A percentile compares a stretch with the other conserved stretches of the same genome.
These are phyloP conservation scores for Coprinopsis sp. DNA, from an alignment of 768 basidiomycete species.

Conservation along the genomic window DNA sequence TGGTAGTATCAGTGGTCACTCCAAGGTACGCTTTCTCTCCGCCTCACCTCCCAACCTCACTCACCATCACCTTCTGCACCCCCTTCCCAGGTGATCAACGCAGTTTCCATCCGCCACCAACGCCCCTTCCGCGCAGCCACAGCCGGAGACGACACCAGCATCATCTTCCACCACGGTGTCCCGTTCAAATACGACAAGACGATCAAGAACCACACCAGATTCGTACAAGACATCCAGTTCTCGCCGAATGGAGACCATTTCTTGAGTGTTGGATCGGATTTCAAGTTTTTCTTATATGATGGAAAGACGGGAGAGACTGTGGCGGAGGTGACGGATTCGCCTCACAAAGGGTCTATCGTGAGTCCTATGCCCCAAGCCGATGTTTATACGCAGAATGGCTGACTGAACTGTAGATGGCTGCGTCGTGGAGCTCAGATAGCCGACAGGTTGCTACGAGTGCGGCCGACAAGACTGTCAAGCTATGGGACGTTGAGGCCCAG, in stretches of 20 bases:
- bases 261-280: constrained; percentile 85
- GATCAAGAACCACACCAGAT: constrained; percentile 85
- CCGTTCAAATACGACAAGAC: constrained; percentile 93
- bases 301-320: constrained; percentile 82
- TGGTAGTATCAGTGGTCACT: constrained; percentile 87
- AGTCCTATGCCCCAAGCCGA: constrained; percentile 22
- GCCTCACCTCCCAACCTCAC: not conserved
- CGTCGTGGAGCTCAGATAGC: constrained; percentile 78
- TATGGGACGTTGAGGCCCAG: constrained; percentile 80
- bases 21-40: constrained; percentile 51
- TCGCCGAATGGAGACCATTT: constrained; percentile 79
- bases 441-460: constrained; percentile 75
- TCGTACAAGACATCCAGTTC: constrained; percentile 87
- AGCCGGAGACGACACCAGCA: constrained; percentile 75
- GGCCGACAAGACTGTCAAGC: constrained; percentile 80
- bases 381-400: not conserved
- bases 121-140: constrained; percentile 90
- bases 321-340: constrained; percentile 59
- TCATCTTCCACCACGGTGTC: constrained; percentile 75
- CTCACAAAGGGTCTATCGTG: constrained; percentile 75
- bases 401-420: constrained; percentile 49
- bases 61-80: not conserved
- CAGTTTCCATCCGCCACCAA: constrained; percentile 82
- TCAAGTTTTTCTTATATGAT: constrained; percentile 83
- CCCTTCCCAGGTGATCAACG: constrained; percentile 66